phyloP scores from a whole-genome alignment of 495 filamentous ascomycete genomes.

The Neurospora pannonica region DNA sequence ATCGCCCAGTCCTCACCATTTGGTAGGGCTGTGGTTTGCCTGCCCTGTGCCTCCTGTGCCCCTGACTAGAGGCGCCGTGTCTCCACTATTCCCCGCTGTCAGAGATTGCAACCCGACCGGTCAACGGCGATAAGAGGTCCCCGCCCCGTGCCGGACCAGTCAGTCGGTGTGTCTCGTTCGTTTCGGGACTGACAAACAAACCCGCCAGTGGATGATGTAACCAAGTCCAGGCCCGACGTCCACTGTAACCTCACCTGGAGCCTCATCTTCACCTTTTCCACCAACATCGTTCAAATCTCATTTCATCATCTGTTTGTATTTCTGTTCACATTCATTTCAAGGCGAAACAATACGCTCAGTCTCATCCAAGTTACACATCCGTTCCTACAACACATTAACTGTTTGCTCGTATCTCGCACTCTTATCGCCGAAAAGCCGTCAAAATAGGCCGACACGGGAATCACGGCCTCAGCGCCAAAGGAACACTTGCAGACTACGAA shows the following conservation, averaged over 20 bases:
- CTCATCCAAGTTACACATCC: neutral
- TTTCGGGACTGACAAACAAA: neutral
- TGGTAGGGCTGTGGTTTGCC: neutral
- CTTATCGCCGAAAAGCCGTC: neutral
- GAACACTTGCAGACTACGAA: slow-evolving; percentile 5
- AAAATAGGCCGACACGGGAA: slow-evolving; percentile 18
- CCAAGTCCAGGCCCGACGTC: neutral
- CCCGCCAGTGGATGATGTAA: neutral
- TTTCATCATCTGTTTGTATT: neutral
- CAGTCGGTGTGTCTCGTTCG: neutral
- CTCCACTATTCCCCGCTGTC: neutral
- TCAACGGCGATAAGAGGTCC: neutral
- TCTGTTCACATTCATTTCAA: neutral
- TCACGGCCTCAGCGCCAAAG: slow-evolving; percentile 7
- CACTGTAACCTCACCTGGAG: neutral
- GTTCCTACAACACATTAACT: neutral
- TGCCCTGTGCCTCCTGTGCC: neutral
- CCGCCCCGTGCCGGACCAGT: neutral
- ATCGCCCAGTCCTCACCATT: neutral
- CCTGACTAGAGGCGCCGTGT: neutral
- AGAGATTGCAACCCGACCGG: neutral
- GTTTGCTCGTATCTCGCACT: neutral
- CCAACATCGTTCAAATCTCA: neutral
- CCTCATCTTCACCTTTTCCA: neutral
- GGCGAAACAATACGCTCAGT: neutral